These are phyloP conservation scores for Candida maris DNA, from an alignment of 805 yeast genomes.

Conservation along the genomic window DNA sequence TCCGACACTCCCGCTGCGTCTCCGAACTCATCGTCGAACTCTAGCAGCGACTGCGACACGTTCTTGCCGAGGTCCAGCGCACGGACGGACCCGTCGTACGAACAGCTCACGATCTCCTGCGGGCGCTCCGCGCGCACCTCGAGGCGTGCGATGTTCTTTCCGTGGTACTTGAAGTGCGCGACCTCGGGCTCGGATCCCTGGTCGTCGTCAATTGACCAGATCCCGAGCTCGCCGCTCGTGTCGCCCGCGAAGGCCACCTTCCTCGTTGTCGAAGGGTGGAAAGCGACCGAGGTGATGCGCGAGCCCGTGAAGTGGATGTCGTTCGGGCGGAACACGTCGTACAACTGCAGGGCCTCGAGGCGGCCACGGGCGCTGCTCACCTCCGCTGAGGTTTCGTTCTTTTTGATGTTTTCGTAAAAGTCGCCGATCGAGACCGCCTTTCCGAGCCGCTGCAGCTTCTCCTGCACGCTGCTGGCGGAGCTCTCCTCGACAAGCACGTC, in stretches of 20 bases:
- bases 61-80: conserved; percentile 61
- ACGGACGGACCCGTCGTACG: conserved; percentile 88
- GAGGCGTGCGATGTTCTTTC: conserved; percentile 60
- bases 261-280: conserved; percentile 69
- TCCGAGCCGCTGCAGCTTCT: conserved; percentile 38
- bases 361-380: conserved; percentile 50
- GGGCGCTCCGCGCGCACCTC: conserved; percentile 48
- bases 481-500: conserved; percentile 48
- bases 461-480: conserved; percentile 24
- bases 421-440: conserved; percentile 65
- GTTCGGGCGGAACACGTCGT: conserved; percentile 59
- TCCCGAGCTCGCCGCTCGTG: conserved; percentile 78
- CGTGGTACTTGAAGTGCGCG: conserved; percentile 68
- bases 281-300: conserved; percentile 67
- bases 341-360: conserved; percentile 48
- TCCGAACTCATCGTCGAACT: conserved; percentile 51
- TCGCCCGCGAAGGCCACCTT: conserved; percentile 82
- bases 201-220: conserved; percentile 70
- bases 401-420: conserved; percentile 53
- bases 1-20: conserved; percentile 71
- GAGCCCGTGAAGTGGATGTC: conserved; percentile 68
- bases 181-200: conserved; percentile 46
- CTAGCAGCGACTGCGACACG: conserved; percentile 58
- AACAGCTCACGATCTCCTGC: conserved; percentile 57
- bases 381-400: conserved; percentile 37